A percentile compares a stretch with the other conserved stretches of the same genome.
These are phyloP conservation scores for Zygosaccharomyces pseudobailii DNA, from an alignment of 1,139 yeast species.

Conservation along the genomic window DNA sequence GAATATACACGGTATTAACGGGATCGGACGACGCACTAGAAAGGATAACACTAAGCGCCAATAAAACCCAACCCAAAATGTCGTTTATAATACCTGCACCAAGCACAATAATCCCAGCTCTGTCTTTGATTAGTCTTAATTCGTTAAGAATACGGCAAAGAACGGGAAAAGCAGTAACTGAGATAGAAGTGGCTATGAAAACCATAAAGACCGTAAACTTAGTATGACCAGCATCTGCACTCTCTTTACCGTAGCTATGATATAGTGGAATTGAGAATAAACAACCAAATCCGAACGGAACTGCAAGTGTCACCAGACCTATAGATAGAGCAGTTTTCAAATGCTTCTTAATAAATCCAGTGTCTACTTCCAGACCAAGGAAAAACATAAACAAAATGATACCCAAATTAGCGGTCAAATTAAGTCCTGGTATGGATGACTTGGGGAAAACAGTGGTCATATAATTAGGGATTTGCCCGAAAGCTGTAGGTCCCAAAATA, in stretches of 20 bases:
- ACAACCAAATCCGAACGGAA: constrained; percentile 77
- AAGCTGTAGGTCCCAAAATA: constrained; percentile 60
- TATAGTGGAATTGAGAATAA: constrained; percentile 64
- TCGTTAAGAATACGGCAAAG: constrained; percentile 73
- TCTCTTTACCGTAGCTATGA: constrained; percentile 42
- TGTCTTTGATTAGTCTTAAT: constrained; percentile 59
- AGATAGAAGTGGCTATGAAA: constrained; percentile 73
- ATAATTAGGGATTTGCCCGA: constrained; percentile 67
- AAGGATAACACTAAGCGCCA: constrained; percentile 69
- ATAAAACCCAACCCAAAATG: constrained; percentile 73
- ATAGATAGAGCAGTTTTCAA: constrained; percentile 58
- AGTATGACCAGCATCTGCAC: constrained; percentile 37
- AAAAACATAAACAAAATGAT: constrained; percentile 68
- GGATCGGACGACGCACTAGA: constrained; percentile 65
- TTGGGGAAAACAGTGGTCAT: constrained; percentile 59
- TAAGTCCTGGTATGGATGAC: constrained; percentile 57
- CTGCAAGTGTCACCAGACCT: constrained; percentile 63
- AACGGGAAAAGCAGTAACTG: constrained; percentile 82
- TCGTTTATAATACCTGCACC: constrained; percentile 82
- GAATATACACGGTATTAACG: constrained; percentile 61
- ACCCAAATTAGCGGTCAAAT: constrained; percentile 66
- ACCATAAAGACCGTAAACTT: constrained; percentile 71
- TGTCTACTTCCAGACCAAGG: constrained; percentile 73
- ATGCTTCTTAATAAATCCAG: constrained; percentile 56
- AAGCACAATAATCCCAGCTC: constrained; percentile 73